phyloP scores from a whole-genome alignment of 768 basidiomycete species.

The Termitomyces eurrhizus region DNA sequence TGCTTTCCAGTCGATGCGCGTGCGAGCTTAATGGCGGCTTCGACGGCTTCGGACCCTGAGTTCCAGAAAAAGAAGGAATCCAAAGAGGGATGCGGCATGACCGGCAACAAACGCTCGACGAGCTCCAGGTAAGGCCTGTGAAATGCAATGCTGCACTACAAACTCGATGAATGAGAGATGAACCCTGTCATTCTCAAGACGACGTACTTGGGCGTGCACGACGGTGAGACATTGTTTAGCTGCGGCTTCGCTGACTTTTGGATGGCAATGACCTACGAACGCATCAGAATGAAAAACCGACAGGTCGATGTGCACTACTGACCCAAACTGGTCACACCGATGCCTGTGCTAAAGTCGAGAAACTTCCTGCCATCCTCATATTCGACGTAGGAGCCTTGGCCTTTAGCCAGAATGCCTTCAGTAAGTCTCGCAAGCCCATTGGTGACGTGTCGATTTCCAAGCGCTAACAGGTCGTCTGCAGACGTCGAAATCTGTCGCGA shows the following conservation, averaged over 20 bases:
- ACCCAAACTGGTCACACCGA: conserved; percentile 86
- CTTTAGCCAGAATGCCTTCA: conserved; percentile 59
- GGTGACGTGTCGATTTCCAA: conserved; percentile 43
- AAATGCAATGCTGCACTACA: conserved; percentile 84
- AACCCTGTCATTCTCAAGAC: background rate
- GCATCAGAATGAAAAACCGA: background rate
- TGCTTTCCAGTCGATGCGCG: conserved; percentile 73
- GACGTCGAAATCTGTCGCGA: conserved; percentile 10
- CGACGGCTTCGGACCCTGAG: conserved; percentile 92
- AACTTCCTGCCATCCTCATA: conserved; percentile 69
- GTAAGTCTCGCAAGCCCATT: conserved; percentile 43
- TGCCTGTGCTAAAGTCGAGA: conserved; percentile 87
- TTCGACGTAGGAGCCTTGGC: conserved; percentile 68
- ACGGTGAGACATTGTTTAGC: conserved; percentile 83
- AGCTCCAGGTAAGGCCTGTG: conserved; percentile 84
- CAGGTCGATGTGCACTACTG: conserved; percentile 10
- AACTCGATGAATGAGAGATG: background rate
- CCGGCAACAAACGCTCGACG: conserved; percentile 77
- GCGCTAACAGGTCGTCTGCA: conserved; percentile 25
- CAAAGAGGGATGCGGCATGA: conserved; percentile 88
- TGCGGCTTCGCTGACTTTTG: conserved; percentile 80
- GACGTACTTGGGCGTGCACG: conserved; percentile 70
- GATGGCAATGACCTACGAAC: conserved; percentile 76
- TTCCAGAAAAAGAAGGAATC: conserved; percentile 98
- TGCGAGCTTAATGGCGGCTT: conserved; percentile 87